A percentile compares a stretch with the other conserved stretches of the same genome.
Evolutionary conservation across 257 asterid genomes (phyloP).

Genomic region (Solanum habrochaites): DNA sequence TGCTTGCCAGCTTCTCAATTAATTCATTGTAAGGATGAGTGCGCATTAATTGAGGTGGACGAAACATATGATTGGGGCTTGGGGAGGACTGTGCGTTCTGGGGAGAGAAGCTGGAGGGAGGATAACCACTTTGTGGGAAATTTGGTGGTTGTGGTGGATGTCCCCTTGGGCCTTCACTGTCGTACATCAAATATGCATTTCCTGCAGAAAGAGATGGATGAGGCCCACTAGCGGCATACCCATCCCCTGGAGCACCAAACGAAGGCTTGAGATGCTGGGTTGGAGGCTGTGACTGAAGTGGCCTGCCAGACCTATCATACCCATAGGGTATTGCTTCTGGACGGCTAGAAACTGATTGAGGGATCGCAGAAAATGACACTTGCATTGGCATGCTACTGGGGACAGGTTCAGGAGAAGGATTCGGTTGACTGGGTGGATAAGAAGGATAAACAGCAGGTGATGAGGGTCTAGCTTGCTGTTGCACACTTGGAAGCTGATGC

Average conservation of each 20-base stretch:
- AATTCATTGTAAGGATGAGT: constrained; percentile 62
- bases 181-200: constrained; percentile 53
- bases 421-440: constrained; percentile 43
- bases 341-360: constrained; percentile 36
- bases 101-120: constrained; percentile 40
- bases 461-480: constrained; percentile 55
- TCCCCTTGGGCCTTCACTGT: constrained; percentile 56
- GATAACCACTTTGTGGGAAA: constrained; percentile 54
- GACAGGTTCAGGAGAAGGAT: constrained; percentile 46
- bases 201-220: constrained; percentile 54
- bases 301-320: constrained; percentile 40
- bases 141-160: constrained; percentile 43
- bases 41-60: constrained; percentile 40
- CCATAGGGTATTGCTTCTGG: constrained; percentile 52
- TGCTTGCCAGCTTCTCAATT: constrained; percentile 71
- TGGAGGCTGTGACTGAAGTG: constrained; percentile 51
- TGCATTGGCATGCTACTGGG: constrained; percentile 65
- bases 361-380: constrained; percentile 34
- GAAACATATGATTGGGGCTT: constrained; percentile 24
- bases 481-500: constrained; percentile 21
- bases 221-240: constrained; percentile 47
- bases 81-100: constrained; percentile 48
- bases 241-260: constrained; percentile 42
- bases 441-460: constrained; percentile 53
- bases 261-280: constrained; percentile 48